Percentiles rank a stretch among this genome's conserved stretches.
Conservation (phyloP, 371 early-diverging fungal genomes). For the Paramicrosporidium saccamoebae region DNA sequence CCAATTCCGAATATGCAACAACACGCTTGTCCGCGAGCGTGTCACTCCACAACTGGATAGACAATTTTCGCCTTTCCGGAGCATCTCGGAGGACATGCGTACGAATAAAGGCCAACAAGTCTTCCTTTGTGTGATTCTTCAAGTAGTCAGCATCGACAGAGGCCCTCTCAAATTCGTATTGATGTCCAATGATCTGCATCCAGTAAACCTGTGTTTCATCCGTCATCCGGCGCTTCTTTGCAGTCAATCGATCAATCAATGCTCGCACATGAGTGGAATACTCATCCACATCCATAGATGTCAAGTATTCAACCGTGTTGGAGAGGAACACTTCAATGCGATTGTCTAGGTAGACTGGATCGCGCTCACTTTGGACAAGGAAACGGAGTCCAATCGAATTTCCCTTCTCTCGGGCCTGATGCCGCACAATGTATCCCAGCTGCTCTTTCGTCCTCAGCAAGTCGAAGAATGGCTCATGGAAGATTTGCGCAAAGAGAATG, state of each 20-base stretch:
- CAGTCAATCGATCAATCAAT: constrained; percentile 24
- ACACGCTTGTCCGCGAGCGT: too few relatives aligned
- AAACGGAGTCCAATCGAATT: constrained; percentile 22
- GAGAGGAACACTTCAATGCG: constrained; percentile 40
- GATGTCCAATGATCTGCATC: constrained; percentile 32
- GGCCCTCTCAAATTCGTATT: constrained; percentile 48
- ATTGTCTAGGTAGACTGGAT: constrained; percentile 39
- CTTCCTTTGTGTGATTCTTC: constrained; percentile 1
- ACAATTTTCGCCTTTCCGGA: too few relatives aligned
- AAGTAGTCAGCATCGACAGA: constrained; percentile 4
- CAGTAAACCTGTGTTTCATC: constrained; percentile 40
- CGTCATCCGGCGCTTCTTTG: constrained; percentile 49
- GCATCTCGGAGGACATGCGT: too few relatives aligned
- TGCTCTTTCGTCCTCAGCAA: constrained; percentile 68
- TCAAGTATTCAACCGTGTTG: constrained; percentile 11
- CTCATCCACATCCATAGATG: constrained; percentile 23
- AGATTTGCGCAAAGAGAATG: constrained; percentile 30
- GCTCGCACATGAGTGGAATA: constrained; percentile 34
- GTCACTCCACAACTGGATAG: too few relatives aligned
- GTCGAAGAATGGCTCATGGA: constrained; percentile 61
- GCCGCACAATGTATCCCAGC: constrained; percentile 20
- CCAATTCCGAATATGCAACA: too few relatives aligned
- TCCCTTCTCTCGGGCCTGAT: constrained; percentile 6
- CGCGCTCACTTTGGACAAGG: constrained; percentile 51
- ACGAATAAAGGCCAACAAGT: constrained; percentile 5